Percentiles rank a stretch among this genome's conserved stretches.
Conservation (phyloP, 2,329 filamentous ascomycete species). For the Sporothrix brunneoviolacea region DNA sequence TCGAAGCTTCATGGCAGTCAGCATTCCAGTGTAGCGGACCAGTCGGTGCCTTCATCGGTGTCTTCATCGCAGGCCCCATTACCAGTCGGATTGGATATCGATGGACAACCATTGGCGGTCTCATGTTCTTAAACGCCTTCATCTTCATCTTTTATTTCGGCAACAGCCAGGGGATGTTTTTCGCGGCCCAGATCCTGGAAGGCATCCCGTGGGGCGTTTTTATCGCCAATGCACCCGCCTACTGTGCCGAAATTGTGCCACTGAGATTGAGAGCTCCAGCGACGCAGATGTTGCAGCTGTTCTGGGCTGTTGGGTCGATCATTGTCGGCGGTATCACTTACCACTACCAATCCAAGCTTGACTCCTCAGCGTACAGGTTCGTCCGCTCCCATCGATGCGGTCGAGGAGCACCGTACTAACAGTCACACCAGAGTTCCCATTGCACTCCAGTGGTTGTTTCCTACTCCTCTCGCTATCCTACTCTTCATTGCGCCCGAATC, state of each 20-base stretch:
- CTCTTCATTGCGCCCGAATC: slow-evolving; percentile 46
- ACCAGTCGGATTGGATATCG: slow-evolving; percentile 54
- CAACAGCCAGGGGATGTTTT: slow-evolving; percentile 36
- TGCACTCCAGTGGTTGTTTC: slow-evolving; percentile 54
- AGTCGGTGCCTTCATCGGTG: slow-evolving; percentile 53
- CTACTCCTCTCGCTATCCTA: slow-evolving; percentile 44
- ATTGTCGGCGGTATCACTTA: slow-evolving; percentile 54
- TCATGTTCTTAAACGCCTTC: slow-evolving; percentile 51
- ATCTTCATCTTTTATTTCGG: slow-evolving; percentile 48
- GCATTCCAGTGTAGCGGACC: slow-evolving; percentile 50
- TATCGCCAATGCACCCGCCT: slow-evolving; percentile 58
- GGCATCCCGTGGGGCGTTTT: slow-evolving; percentile 61
- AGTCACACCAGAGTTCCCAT: too few species aligned
- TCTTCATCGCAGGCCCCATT: slow-evolving; percentile 53
- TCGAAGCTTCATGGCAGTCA: slow-evolving; percentile 50
- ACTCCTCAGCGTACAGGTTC: slow-evolving; percentile 35
- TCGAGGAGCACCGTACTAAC: too few species aligned
- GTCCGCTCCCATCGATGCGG: too few species aligned
- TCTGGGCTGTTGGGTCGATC: slow-evolving; percentile 57
- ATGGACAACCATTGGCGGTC: slow-evolving; percentile 47
- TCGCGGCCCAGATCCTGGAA: slow-evolving; percentile 51
- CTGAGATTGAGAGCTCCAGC: slow-evolving; percentile 49
- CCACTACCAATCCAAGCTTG: slow-evolving; percentile 36
- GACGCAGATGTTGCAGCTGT: slow-evolving; percentile 60
- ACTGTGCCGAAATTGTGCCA: slow-evolving; percentile 55